Percentiles rank a stretch among this genome's conserved stretches.
phyloP scores from a whole-genome alignment of 1,139 yeast species.

The Suhomyces ambrosiae region DNA sequence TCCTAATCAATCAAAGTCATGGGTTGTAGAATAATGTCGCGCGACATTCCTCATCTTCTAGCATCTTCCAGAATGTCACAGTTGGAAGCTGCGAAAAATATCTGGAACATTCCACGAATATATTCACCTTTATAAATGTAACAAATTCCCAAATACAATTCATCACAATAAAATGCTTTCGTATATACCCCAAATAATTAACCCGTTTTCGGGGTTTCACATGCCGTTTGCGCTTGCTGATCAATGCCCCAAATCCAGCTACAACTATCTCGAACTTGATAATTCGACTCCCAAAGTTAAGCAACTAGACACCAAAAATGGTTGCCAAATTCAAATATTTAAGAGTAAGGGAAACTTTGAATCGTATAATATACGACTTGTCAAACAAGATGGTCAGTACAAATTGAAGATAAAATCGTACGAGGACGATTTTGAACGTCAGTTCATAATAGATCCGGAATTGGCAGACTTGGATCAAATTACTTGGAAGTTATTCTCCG shows the following conservation, averaged over 20 bases:
- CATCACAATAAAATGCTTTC: constrained; percentile 9
- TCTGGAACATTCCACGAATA: constrained; percentile 10
- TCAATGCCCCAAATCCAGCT: background rate
- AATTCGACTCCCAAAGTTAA: constrained; percentile 4
- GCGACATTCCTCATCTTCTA: constrained; percentile 7
- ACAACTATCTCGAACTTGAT: background rate
- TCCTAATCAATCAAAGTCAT: no score
- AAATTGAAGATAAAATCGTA: constrained; percentile 21
- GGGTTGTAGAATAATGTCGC: no score
- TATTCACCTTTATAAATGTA: constrained; percentile 4
- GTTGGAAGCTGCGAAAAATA: constrained; percentile 12
- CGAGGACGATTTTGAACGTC: constrained; percentile 34
- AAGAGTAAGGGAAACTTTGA: constrained; percentile 38
- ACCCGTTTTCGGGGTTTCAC: constrained; percentile 3
- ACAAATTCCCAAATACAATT: background rate
- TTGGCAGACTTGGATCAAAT: constrained; percentile 36
- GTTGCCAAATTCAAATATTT: constrained; percentile 38
- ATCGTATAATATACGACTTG: constrained; percentile 39
- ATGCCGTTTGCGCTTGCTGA: background rate
- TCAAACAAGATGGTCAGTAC: constrained; percentile 19
- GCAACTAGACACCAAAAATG: constrained; percentile 34
- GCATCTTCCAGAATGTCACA: constrained; percentile 12
- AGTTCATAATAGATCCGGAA: constrained; percentile 33
- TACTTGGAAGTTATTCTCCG: constrained; percentile 36
- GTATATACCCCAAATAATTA: constrained; percentile 9